Percentiles rank a stretch among this genome's conserved stretches.
These are phyloP conservation scores for Lathyrus tuberosus DNA, from an alignment of 306 rosid genomes.

Conservation along the genomic window DNA sequence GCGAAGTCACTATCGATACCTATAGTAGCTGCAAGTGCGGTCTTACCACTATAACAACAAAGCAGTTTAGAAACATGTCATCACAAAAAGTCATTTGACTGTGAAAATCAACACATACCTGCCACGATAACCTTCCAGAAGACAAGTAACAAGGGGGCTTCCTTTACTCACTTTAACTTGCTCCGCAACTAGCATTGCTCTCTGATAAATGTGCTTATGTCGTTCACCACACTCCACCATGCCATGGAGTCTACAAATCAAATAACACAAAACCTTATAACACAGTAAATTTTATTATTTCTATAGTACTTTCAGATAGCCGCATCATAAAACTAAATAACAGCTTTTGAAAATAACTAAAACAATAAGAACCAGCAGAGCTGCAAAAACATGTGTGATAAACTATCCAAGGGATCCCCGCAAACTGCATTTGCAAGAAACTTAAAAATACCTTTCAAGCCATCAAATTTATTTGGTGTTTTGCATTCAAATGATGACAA, in stretches of 20 bases:
- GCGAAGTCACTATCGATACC: slow-evolving; percentile 98
- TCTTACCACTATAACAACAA: slow-evolving; percentile 81
- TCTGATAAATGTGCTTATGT: slow-evolving; percentile 76
- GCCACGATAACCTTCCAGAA: slow-evolving; percentile 95
- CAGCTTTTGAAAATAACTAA: slow-evolving; percentile 17
- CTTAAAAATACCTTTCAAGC: not conserved
- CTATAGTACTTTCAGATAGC: slow-evolving; percentile 23
- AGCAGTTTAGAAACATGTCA: slow-evolving; percentile 44
- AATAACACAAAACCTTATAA: slow-evolving; percentile 18
- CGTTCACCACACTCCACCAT: slow-evolving; percentile 92
- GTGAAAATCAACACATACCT: slow-evolving; percentile 54
- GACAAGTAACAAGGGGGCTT: slow-evolving; percentile 93
- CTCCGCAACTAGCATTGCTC: slow-evolving; percentile 86
- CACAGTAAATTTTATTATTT: slow-evolving; percentile 13
- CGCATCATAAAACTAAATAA: slow-evolving; percentile 31
- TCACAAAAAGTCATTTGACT: slow-evolving; percentile 33
- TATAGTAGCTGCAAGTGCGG: slow-evolving; percentile 90
- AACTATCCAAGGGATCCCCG: slow-evolving; percentile 21
- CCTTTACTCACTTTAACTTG: slow-evolving; percentile 96
- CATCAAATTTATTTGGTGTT: slow-evolving; percentile 27
- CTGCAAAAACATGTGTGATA: slow-evolving; percentile 4
- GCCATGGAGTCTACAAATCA: slow-evolving; percentile 73
- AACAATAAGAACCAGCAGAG: not conserved
- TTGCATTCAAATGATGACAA: slow-evolving; percentile 22
- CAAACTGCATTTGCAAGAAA: slow-evolving; percentile 24